Evolutionary conservation across 495 filamentous ascomycete genomes (phyloP).

Genomic region (Aspergillus leporis): DNA sequence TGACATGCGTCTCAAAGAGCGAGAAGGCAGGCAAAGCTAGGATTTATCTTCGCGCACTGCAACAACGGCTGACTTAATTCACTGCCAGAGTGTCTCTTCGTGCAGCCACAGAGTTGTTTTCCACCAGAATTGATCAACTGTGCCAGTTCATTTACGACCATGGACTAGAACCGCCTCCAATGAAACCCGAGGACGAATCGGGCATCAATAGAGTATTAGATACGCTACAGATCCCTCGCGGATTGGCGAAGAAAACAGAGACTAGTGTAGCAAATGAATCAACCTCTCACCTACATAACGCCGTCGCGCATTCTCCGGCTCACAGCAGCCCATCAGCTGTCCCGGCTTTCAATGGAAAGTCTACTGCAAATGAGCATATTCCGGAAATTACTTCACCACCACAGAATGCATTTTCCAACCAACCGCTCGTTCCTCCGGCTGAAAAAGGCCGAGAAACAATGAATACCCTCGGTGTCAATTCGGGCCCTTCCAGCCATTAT

Average conservation of each 20-base stretch:
- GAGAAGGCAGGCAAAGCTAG: background rate
- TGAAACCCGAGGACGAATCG: conserved; percentile 47
- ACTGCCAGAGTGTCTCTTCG: conserved; percentile 45
- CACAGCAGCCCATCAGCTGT: conserved; percentile 21
- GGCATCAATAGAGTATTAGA: conserved; percentile 47
- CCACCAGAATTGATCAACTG: conserved; percentile 47
- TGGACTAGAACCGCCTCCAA: conserved; percentile 41
- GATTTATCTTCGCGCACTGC: background rate
- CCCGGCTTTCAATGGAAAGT: conserved; percentile 18
- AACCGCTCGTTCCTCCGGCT: conserved; percentile 16
- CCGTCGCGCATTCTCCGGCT: conserved; percentile 15
- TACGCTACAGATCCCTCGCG: conserved; percentile 44
- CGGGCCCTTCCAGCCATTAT: conserved; percentile 24
- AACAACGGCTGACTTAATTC: conserved; percentile 5
- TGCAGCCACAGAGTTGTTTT: conserved; percentile 50
- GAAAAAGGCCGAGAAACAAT: conserved; percentile 23
- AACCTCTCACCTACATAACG: background rate
- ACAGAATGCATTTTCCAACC: conserved; percentile 19
- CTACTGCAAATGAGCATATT: conserved; percentile 5
- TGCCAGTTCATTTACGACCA: conserved; percentile 47
- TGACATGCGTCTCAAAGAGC: background rate
- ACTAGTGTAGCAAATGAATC: background rate
- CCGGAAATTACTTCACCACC: conserved; percentile 16
- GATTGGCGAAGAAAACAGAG: conserved; percentile 18
- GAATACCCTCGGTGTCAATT: conserved; percentile 28